Evolutionary conservation across 805 yeast species (phyloP).

Genomic region (Suhomyces vadensis): DNA sequence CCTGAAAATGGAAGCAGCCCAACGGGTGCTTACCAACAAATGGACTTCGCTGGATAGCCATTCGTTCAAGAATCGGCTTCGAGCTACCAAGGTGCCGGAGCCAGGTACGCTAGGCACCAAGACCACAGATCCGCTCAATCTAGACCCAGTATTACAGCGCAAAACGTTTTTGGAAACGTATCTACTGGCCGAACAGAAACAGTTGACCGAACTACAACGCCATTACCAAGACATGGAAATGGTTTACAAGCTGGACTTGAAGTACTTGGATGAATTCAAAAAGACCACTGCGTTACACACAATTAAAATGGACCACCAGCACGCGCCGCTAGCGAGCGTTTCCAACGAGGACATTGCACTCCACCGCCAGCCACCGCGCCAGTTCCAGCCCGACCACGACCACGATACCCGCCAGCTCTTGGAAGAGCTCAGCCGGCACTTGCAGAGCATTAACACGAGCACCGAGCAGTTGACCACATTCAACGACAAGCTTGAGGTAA

Average conservation of each 20-base stretch:
- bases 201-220: slow-evolving; percentile 32
- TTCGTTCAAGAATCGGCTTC: slow-evolving; percentile 28
- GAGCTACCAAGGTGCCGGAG: slow-evolving; percentile 29
- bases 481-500: slow-evolving; percentile 17
- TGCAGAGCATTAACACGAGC: slow-evolving; percentile 16
- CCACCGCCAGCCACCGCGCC: not conserved
- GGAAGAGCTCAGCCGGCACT: slow-evolving; percentile 14
- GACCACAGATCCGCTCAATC: slow-evolving; percentile 20
- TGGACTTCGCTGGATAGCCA: slow-evolving; percentile 24
- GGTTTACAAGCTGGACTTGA: slow-evolving; percentile 31
- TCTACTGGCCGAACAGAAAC: slow-evolving; percentile 42
- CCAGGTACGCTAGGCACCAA: slow-evolving; percentile 16
- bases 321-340: not conserved
- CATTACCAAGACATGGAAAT: slow-evolving; percentile 24
- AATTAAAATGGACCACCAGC: slow-evolving; percentile 4
- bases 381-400: slow-evolving; percentile 14
- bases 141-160: slow-evolving; percentile 26
- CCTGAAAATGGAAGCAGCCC: slow-evolving; percentile 23
- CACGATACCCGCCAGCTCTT: slow-evolving; percentile 19
- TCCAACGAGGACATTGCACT: not conserved
- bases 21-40: slow-evolving; percentile 20
- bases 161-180: slow-evolving; percentile 35
- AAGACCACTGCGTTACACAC: slow-evolving; percentile 17
- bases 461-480: slow-evolving; percentile 13
- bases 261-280: slow-evolving; percentile 33